These are phyloP conservation scores for Sporothrix mexicana DNA, from an alignment of 2,329 filamentous ascomycete genomes.

Conservation along the genomic window DNA sequence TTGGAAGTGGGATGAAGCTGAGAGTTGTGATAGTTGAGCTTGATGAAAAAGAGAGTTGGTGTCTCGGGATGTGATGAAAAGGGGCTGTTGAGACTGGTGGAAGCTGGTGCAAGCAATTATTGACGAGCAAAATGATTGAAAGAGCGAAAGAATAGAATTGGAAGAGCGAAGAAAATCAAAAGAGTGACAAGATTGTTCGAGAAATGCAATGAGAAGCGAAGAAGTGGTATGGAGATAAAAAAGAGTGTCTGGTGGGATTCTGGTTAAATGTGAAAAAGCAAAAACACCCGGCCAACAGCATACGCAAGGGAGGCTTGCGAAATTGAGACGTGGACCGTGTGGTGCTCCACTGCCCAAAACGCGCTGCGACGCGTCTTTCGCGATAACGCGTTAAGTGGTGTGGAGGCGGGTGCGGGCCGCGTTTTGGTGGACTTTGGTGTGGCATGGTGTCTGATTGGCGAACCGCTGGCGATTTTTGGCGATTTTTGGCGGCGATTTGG, in stretches of 20 bases:
- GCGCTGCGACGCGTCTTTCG: slow-evolving; percentile 25
- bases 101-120: not conserved
- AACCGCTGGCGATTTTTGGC: not conserved
- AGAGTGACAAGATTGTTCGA: not conserved
- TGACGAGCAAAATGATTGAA: not conserved
- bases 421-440: slow-evolving; percentile 18
- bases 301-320: slow-evolving; percentile 28
- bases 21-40: not conserved
- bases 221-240: not conserved
- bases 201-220: not conserved
- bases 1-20: not conserved
- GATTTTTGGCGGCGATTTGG: slow-evolving; percentile 17
- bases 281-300: slow-evolving; percentile 30
- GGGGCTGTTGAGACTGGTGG: not conserved
- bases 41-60: not conserved
- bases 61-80: not conserved
- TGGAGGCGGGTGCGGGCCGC: slow-evolving; percentile 16
- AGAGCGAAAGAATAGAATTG: slow-evolving; percentile 9
- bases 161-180: not conserved
- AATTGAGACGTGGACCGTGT: slow-evolving; percentile 26
- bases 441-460: slow-evolving; percentile 15
- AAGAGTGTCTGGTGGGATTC: slow-evolving; percentile 11
- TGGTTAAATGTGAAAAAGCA: not conserved
- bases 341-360: slow-evolving; percentile 21
- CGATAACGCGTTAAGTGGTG: slow-evolving; percentile 27